Evolutionary conservation across 768 basidiomycete species (phyloP).

Genomic region (Boletus tomentosulus): DNA sequence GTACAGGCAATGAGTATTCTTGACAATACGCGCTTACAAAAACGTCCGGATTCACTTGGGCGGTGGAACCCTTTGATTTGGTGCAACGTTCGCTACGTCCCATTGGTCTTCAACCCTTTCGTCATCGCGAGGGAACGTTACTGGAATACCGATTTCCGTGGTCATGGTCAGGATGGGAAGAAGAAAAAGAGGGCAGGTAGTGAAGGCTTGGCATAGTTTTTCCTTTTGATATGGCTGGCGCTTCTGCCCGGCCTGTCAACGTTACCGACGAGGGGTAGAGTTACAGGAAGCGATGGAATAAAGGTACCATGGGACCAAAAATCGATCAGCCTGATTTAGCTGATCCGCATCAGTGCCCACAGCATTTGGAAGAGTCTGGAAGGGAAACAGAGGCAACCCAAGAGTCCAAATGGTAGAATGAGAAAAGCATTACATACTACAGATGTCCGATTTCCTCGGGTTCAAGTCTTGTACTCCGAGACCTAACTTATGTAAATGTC

Average conservation of each 20-base stretch:
- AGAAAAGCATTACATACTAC: background rate
- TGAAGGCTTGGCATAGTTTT: background rate
- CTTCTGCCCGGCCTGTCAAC: background rate
- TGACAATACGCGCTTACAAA: background rate
- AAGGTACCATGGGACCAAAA: background rate
- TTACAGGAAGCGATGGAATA: background rate
- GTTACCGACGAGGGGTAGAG: background rate
- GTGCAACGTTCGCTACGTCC: slow-evolving; percentile 14
- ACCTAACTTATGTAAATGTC: too few relatives aligned
- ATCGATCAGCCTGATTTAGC: background rate
- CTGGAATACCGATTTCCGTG: background rate
- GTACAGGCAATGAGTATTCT: slow-evolving; percentile 14
- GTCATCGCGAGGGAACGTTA: background rate
- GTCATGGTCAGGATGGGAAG: background rate
- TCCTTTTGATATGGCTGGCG: background rate
- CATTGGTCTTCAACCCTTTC: background rate
- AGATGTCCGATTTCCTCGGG: background rate
- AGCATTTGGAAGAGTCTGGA: background rate
- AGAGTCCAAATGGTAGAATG: background rate
- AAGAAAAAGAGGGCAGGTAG: background rate
- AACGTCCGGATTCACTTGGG: slow-evolving; percentile 19
- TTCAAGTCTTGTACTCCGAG: background rate
- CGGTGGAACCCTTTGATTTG: slow-evolving; percentile 14
- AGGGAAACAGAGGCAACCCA: background rate
- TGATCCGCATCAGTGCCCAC: background rate